Evolutionary conservation across 1,284 basidiomycete species (phyloP).

Genomic region (Papiliotrema terrestris): DNA sequence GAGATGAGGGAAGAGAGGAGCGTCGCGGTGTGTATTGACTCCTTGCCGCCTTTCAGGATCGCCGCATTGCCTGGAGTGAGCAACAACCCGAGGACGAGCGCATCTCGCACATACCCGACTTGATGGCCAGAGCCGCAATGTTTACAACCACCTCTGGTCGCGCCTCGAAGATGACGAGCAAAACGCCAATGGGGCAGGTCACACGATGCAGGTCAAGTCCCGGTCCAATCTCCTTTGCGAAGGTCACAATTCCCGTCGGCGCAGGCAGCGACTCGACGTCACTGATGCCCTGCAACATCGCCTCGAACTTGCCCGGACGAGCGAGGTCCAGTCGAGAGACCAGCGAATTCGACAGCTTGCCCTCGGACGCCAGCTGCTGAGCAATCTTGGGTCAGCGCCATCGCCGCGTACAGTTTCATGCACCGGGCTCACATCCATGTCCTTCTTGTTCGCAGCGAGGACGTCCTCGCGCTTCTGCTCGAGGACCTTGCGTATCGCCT

Average conservation of each 20-base stretch:
- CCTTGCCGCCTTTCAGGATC: slow-evolving; percentile 95
- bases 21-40: slow-evolving; percentile 73
- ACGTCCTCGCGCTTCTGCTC: slow-evolving; percentile 63
- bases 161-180: slow-evolving; percentile 96
- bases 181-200: slow-evolving; percentile 93
- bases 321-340: slow-evolving; percentile 82
- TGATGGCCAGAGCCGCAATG: slow-evolving; percentile 93
- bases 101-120: slow-evolving; percentile 65
- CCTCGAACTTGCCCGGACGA: slow-evolving; percentile 84
- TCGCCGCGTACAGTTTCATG: neutral
- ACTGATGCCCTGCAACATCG: slow-evolving; percentile 83
- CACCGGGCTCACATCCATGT: slow-evolving; percentile 61
- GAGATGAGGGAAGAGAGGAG: slow-evolving; percentile 77
- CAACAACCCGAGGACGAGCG: neutral
- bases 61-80: slow-evolving; percentile 73
- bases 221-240: slow-evolving; percentile 83
- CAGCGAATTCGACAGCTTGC: slow-evolving; percentile 76
- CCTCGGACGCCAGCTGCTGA: slow-evolving; percentile 68
- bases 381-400: slow-evolving; percentile 49
- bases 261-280: slow-evolving; percentile 84
- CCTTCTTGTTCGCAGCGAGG: slow-evolving; percentile 71
- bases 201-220: slow-evolving; percentile 85
- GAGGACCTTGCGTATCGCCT: slow-evolving; percentile 66
- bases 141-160: slow-evolving; percentile 98
- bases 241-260: slow-evolving; percentile 82